Conservation (phyloP, 371 early-diverging fungal species). For the Saksenaea oblongispora region DNA sequence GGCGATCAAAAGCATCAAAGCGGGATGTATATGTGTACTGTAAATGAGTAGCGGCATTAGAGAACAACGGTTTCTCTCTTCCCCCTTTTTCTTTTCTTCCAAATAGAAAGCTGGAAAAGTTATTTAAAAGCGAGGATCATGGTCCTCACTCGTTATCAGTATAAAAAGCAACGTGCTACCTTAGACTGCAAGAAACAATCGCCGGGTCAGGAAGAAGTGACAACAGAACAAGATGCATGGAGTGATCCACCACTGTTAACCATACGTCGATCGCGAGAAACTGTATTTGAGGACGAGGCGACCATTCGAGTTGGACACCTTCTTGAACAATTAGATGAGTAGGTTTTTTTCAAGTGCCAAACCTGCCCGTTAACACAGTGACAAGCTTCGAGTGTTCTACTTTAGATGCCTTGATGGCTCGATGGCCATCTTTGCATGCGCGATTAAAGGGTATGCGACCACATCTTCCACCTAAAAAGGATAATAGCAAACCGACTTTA, state of each 20-base stretch:
- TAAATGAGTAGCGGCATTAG: not conserved
- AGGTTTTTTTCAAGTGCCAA: slow-evolving; percentile 5
- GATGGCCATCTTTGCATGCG: slow-evolving; percentile 49
- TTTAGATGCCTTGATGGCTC: slow-evolving; percentile 42
- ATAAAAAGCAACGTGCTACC: not conserved
- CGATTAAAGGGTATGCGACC: slow-evolving; percentile 45
- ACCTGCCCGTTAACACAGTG: not conserved
- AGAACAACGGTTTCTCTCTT: not conserved
- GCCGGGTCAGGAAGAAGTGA: slow-evolving; percentile 1
- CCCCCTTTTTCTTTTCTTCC: not conserved
- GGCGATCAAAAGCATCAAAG: no score
- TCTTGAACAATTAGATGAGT: slow-evolving; percentile 48
- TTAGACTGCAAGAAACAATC: not conserved
- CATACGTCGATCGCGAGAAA: slow-evolving; percentile 32
- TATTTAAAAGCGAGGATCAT: not conserved
- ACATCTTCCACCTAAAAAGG: slow-evolving; percentile 46
- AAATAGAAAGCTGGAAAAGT: not conserved
- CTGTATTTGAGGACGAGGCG: slow-evolving; percentile 20
- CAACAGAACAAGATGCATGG: slow-evolving; percentile 12
- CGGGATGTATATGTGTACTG: no score
- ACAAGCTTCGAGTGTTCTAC: slow-evolving; percentile 47
- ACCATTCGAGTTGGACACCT: slow-evolving; percentile 33
- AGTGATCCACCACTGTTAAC: slow-evolving; percentile 32
- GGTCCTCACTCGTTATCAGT: not conserved
- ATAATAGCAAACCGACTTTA: slow-evolving; percentile 37